Evolutionary conservation across 106 monocot genomes (phyloP).

Genomic region (Apostasia ramifera): DNA sequence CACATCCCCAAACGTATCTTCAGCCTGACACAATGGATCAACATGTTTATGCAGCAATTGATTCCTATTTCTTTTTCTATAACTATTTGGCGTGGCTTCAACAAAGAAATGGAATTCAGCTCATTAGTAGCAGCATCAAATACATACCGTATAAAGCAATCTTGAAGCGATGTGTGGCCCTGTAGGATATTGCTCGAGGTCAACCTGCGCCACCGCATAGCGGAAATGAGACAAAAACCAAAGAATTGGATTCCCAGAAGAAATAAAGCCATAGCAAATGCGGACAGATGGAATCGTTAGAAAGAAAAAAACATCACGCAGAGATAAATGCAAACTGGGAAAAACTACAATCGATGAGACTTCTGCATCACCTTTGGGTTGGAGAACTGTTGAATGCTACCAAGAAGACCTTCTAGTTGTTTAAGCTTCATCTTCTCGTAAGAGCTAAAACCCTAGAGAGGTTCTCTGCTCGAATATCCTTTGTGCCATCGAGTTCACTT

Average conservation of each 20-base stretch:
- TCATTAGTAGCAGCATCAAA: not conserved
- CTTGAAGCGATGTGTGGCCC: conserved; percentile 89
- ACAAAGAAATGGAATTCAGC: not conserved
- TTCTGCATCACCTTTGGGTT: conserved; percentile 10
- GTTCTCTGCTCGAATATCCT: not conserved
- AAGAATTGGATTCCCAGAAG: not conserved
- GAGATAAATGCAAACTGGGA: not conserved
- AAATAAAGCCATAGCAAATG: not conserved
- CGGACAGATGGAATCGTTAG: not conserved
- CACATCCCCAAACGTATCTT: conserved; percentile 76
- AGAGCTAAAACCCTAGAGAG: conserved; percentile 4
- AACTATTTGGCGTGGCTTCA: not conserved
- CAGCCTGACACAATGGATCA: conserved; percentile 43
- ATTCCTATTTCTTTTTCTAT: not conserved
- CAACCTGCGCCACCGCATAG: conserved; percentile 40
- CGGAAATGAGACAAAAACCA: conserved; percentile 3
- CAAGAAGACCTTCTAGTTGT: conserved; percentile 9
- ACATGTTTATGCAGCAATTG: not conserved
- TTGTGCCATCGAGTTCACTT: too few species aligned
- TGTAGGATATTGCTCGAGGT: conserved; percentile 92
- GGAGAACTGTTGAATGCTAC: conserved; percentile 8
- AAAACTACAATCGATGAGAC: not conserved
- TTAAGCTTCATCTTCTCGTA: conserved; percentile 8
- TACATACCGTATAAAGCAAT: conserved; percentile 61
- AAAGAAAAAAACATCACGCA: not conserved